Percentiles rank a stretch among this genome's conserved stretches.
Conservation (phyloP, 352 stramenopile genomes). For the Peronospora belbahrii region DNA sequence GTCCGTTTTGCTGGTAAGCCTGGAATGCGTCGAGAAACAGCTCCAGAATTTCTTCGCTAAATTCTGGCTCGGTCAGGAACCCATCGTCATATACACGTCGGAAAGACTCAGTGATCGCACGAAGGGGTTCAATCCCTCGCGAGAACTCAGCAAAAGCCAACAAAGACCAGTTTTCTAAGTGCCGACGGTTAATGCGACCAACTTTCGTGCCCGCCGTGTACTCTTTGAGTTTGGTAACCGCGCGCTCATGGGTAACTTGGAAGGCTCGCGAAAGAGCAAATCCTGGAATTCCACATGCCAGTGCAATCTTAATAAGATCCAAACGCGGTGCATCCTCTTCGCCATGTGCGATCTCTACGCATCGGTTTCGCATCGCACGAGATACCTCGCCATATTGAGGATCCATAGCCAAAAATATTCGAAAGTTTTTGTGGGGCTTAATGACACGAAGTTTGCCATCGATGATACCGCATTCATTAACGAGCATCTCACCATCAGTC, state of each 20-base stretch:
- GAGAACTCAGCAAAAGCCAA: conserved; percentile 57
- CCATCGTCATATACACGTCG: conserved; percentile 55
- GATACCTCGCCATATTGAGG: conserved; percentile 94
- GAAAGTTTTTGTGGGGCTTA: conserved; percentile 96
- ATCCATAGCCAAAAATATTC: conserved; percentile 99
- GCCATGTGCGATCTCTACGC: conserved; percentile 92
- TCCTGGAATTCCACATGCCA: conserved; percentile 49
- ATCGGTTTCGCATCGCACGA: conserved; percentile 99
- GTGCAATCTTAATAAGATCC: conserved; percentile 60
- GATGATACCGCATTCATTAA: conserved; percentile 97
- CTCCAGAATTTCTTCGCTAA: conserved; percentile 31
- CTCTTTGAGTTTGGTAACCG: conserved; percentile 29
- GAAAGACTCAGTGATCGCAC: conserved; percentile 50
- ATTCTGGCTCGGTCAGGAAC: conserved; percentile 31
- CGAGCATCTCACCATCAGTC: conserved; percentile 92
- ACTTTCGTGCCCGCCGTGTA: conserved; percentile 19
- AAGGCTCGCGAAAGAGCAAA: conserved; percentile 63
- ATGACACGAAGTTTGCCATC: conserved; percentile 90
- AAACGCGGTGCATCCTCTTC: conserved; percentile 42
- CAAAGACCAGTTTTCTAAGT: conserved; percentile 73
- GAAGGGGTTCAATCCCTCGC: conserved; percentile 34
- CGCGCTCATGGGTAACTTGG: conserved; percentile 43
- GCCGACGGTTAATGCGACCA: conserved; percentile 51
- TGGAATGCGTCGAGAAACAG: conserved; percentile 34
- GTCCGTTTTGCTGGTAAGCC: conserved; percentile 9